phyloP scores from a whole-genome alignment of 345 rosid genomes.

The Camelina neglecta region DNA sequence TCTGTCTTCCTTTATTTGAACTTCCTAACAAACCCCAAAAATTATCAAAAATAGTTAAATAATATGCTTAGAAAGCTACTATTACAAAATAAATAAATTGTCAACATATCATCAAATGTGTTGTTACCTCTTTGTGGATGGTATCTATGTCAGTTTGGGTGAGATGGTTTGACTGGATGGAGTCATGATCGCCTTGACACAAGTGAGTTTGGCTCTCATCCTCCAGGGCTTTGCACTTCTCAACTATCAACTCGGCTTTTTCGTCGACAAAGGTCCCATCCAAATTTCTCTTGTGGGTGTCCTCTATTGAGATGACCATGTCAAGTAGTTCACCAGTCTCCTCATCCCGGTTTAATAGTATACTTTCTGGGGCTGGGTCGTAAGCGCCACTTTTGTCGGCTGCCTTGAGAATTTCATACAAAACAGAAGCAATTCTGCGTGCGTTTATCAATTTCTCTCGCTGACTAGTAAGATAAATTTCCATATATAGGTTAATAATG shows the following conservation, averaged over 20 bases:
- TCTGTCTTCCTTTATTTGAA: not conserved
- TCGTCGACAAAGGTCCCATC: not conserved
- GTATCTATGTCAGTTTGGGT: not conserved
- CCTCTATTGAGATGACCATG: not conserved
- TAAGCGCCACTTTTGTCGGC: slow-evolving; percentile 50
- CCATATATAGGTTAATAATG: slow-evolving; percentile 15
- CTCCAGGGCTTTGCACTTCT: not conserved
- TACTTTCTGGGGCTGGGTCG: not conserved
- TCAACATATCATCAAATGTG: not conserved
- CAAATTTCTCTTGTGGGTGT: not conserved
- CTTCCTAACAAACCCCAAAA: not conserved
- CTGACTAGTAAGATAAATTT: slow-evolving; percentile 36
- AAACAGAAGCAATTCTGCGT: slow-evolving; percentile 63
- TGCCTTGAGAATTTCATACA: slow-evolving; percentile 63
- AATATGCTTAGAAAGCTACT: not conserved
- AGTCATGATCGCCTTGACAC: not conserved
- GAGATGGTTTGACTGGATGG: not conserved
- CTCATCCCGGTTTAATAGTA: not conserved
- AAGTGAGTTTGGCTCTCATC: not conserved
- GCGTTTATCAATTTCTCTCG: slow-evolving; percentile 64
- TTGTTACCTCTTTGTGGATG: slow-evolving; percentile 1
- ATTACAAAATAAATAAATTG: not conserved
- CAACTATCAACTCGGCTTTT: not conserved
- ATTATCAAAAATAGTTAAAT: not conserved
- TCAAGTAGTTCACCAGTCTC: not conserved